phyloP scores from a whole-genome alignment of 2,329 filamentous ascomycete species.

The Venturia carpophila region DNA sequence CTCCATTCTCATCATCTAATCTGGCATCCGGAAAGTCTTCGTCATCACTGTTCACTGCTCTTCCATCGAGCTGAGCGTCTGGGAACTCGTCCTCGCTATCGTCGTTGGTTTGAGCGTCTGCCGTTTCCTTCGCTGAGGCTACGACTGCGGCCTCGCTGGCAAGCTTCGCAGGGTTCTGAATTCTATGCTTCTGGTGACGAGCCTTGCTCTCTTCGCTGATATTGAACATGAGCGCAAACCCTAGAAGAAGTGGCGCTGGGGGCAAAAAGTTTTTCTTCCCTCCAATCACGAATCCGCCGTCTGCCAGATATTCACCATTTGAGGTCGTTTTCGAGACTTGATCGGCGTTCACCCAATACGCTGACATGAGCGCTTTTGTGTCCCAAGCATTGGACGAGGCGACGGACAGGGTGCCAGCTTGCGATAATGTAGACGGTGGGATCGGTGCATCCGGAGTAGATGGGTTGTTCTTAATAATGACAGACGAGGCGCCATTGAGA shows the following conservation, averaged over 20 bases:
- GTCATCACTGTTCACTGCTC: conserved; percentile 22
- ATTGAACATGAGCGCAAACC: conserved; percentile 79
- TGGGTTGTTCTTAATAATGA: conserved; percentile 83
- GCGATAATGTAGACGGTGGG: conserved; percentile 80
- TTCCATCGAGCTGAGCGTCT: conserved; percentile 25
- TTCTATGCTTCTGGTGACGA: conserved; percentile 67
- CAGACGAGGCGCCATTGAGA: conserved; percentile 70
- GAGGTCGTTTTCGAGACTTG: conserved; percentile 82
- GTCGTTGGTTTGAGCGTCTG: conserved; percentile 25
- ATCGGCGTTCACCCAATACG: conserved; percentile 88
- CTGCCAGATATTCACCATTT: conserved; percentile 69
- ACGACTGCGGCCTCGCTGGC: conserved; percentile 14
- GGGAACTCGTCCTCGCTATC: conserved; percentile 41
- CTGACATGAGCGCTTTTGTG: conserved; percentile 88
- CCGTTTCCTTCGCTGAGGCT: conserved; percentile 23
- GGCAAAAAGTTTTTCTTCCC: conserved; percentile 89
- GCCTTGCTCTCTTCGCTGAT: conserved; percentile 82
- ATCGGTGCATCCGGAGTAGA: conserved; percentile 75
- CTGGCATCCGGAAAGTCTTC: conserved; percentile 23
- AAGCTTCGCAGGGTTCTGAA: conserved; percentile 36
- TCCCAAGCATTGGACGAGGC: conserved; percentile 90
- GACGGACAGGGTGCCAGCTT: conserved; percentile 79
- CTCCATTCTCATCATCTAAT: conserved; percentile 19
- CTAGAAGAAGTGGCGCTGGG: conserved; percentile 77
- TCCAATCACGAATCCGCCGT: conserved; percentile 70